Conservation (phyloP, 1,139 yeast genomes). For the Suhomyces guaymorum region DNA sequence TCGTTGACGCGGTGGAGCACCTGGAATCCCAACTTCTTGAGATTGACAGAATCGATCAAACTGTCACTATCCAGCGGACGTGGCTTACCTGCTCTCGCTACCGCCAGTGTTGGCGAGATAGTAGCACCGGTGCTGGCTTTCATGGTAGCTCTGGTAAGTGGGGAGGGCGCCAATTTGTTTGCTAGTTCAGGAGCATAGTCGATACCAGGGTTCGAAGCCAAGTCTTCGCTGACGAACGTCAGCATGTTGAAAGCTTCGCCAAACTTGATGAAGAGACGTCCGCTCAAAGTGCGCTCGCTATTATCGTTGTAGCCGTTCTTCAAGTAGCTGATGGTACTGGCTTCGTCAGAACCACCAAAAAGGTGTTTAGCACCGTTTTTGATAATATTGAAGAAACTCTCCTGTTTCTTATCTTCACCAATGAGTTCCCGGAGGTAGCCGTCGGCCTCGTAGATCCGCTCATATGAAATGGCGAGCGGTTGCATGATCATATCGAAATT, state of each 20-base stretch:
- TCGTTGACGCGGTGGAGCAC: constrained; percentile 43
- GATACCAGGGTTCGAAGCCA: constrained; percentile 6
- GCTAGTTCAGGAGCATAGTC: constrained; percentile 3
- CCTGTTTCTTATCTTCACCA: constrained; percentile 60
- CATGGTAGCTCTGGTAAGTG: too few species aligned
- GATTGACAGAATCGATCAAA: constrained; percentile 25
- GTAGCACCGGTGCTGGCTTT: constrained; percentile 7
- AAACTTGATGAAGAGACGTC: constrained; percentile 42
- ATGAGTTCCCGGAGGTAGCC: constrained; percentile 60
- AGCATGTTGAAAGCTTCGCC: constrained; percentile 38
- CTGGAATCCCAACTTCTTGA: constrained; percentile 46
- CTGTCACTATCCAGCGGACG: constrained; percentile 11
- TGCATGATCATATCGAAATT: constrained; percentile 48
- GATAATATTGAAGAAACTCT: constrained; percentile 39
- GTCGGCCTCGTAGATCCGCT: constrained; percentile 67
- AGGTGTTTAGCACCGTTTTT: constrained; percentile 38
- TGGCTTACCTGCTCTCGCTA: not conserved
- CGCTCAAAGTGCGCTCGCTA: constrained; percentile 30
- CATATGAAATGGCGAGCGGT: constrained; percentile 64
- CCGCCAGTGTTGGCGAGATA: constrained; percentile 4
- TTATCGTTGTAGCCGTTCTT: constrained; percentile 31
- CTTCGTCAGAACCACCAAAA: constrained; percentile 12
- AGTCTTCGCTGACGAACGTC: constrained; percentile 23
- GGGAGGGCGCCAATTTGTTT: constrained; percentile 5
- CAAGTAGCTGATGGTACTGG: constrained; percentile 9